Percentiles rank a stretch among this genome's conserved stretches.
These are phyloP conservation scores for Scopulariopsis brevicaulis DNA, from an alignment of 2,329 filamentous ascomycete genomes.

Conservation along the genomic window DNA sequence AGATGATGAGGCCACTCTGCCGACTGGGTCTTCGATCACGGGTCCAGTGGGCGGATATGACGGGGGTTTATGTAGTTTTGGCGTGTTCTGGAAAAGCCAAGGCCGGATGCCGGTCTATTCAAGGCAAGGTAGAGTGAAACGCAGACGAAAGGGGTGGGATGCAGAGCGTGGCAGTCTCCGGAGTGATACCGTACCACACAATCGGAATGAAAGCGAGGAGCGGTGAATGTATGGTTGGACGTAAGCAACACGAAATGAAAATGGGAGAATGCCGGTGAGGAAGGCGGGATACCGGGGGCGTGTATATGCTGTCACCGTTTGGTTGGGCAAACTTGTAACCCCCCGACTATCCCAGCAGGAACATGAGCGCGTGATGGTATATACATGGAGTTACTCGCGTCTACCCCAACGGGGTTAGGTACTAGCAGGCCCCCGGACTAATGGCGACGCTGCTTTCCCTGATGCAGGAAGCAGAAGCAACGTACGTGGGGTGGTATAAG, in stretches of 20 bases:
- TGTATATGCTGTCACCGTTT: not conserved
- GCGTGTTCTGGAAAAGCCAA: not conserved
- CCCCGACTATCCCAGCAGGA: not conserved
- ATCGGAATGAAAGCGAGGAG: not conserved
- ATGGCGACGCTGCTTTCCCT: not conserved
- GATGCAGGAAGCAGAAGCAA: not conserved
- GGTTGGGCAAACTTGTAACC: not conserved
- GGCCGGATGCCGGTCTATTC: not conserved
- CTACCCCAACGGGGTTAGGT: not conserved
- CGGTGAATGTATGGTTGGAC: not conserved
- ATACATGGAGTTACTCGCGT: not conserved
- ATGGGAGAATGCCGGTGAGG: not conserved
- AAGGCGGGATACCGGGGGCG: not conserved
- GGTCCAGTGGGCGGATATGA: not conserved
- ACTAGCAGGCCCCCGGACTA: not conserved
- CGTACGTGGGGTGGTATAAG: not conserved
- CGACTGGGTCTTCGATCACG: not conserved
- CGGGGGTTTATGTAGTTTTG: constrained; percentile 2
- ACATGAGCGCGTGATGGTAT: not conserved
- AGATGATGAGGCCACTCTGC: constrained; percentile 1
- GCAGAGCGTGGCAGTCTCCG: not conserved
- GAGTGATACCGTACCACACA: not conserved
- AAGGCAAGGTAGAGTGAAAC: not conserved
- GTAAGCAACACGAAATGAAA: not conserved
- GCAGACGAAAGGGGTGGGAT: not conserved